A percentile compares a stretch with the other conserved stretches of the same genome.
Evolutionary conservation across 202 grass and related monocot species (phyloP).

Genomic region (Bolboschoenoplectus hybrid): DNA sequence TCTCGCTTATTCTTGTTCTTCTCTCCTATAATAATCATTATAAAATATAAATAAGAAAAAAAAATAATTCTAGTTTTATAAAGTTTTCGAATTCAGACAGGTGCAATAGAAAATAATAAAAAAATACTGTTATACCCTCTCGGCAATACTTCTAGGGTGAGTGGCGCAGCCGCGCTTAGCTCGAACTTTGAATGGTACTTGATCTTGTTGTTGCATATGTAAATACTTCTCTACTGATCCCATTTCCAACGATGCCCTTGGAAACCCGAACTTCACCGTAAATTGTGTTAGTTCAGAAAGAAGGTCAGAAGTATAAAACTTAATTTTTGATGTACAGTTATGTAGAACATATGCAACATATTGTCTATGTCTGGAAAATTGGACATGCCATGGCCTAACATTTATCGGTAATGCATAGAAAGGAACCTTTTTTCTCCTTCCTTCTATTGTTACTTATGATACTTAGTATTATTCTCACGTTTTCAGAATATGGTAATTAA

Average conservation of each 20-base stretch:
- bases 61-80: background rate
- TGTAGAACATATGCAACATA: background rate
- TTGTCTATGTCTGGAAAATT: background rate
- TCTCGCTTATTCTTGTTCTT: constrained; percentile 92
- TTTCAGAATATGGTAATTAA: background rate
- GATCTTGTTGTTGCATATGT: constrained; percentile 73
- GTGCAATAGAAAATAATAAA: background rate
- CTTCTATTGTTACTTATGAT: background rate
- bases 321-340: background rate
- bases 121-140: constrained; percentile 55
- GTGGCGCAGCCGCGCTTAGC: constrained; percentile 92
- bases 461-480: background rate
- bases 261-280: constrained; percentile 40
- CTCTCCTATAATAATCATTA: constrained; percentile 48
- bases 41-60: constrained; percentile 16
- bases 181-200: constrained; percentile 78
- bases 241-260: constrained; percentile 44
- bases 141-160: constrained; percentile 92
- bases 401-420: background rate
- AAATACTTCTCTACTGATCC: constrained; percentile 50
- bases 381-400: background rate
- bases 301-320: constrained; percentile 5
- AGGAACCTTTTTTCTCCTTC: background rate
- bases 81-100: background rate
- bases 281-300: background rate